Evolutionary conservation across 768 basidiomycete genomes (phyloP).

Genomic region (Cystobasidium ongulense): DNA sequence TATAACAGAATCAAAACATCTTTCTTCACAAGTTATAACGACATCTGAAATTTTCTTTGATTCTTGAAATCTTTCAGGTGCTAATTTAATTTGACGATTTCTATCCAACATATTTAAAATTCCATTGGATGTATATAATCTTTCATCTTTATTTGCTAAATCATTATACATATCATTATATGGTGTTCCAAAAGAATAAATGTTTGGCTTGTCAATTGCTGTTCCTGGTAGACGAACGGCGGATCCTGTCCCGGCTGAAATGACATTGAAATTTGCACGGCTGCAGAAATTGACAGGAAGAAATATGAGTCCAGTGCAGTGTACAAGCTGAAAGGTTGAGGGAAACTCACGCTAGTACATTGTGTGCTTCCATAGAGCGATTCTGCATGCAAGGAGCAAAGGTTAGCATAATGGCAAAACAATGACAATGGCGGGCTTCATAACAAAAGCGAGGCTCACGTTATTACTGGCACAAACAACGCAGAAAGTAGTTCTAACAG

Average conservation of each 20-base stretch:
- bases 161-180: constrained; percentile 94
- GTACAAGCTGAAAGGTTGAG: not conserved
- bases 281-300: constrained; percentile 48
- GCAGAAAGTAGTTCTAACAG: constrained; percentile 70
- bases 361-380: constrained; percentile 79
- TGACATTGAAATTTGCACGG: constrained; percentile 81
- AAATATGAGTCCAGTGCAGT: not conserved
- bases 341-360: constrained; percentile 74
- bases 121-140: constrained; percentile 89
- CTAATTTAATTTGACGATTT: constrained; percentile 79
- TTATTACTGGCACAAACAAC: constrained; percentile 99
- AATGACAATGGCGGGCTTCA: constrained; percentile 12
- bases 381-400: constrained; percentile 17
- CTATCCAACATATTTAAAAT: constrained; percentile 92
- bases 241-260: constrained; percentile 92
- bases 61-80: constrained; percentile 97
- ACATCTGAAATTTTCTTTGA: constrained; percentile 80
- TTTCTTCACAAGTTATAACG: constrained; percentile 97
- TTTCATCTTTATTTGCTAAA: constrained; percentile 67
- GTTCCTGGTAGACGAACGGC: constrained; percentile 93
- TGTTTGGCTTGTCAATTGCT: constrained; percentile 94
- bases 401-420: not conserved
- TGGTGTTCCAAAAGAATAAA: constrained; percentile 91
- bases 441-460: constrained; percentile 50
- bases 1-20: constrained; percentile 96